Evolutionary conservation across 495 filamentous ascomycete species (phyloP).

Genomic region (Penicillium bialowiezense): DNA sequence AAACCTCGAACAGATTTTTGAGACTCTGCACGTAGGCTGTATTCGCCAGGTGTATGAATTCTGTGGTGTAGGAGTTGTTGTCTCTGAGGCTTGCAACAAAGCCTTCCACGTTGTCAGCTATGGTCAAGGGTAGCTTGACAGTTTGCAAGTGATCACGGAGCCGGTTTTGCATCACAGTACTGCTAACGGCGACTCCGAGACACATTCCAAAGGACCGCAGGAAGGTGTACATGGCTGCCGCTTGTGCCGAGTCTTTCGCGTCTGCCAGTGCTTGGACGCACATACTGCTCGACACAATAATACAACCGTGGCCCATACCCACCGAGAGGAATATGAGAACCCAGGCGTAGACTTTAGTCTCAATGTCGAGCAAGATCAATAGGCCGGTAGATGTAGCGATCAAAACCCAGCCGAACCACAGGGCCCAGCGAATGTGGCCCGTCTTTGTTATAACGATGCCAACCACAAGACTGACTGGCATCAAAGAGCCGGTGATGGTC

Average conservation of each 20-base stretch:
- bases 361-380: slow-evolving; percentile 37
- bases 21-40: neutral
- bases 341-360: slow-evolving; percentile 46
- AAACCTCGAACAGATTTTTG: neutral
- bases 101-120: too few species aligned
- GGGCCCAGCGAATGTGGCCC: slow-evolving; percentile 50
- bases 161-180: slow-evolving; percentile 56
- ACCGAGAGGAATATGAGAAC: slow-evolving; percentile 48
- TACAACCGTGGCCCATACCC: slow-evolving; percentile 52
- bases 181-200: slow-evolving; percentile 57
- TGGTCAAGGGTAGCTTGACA: neutral
- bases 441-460: slow-evolving; percentile 45
- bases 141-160: neutral
- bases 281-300: slow-evolving; percentile 50
- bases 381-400: slow-evolving; percentile 45
- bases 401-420: slow-evolving; percentile 54
- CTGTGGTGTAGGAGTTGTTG: too few species aligned
- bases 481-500: neutral
- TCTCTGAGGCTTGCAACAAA: too few species aligned
- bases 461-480: slow-evolving; percentile 11
- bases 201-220: slow-evolving; percentile 55
- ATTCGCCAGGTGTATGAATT: neutral
- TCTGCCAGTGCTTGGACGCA: slow-evolving; percentile 51
- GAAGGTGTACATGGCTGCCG: slow-evolving; percentile 59
- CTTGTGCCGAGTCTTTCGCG: slow-evolving; percentile 46